Evolutionary conservation across 768 basidiomycete genomes (phyloP).

Genomic region (Tricholoma flavovirens): DNA sequence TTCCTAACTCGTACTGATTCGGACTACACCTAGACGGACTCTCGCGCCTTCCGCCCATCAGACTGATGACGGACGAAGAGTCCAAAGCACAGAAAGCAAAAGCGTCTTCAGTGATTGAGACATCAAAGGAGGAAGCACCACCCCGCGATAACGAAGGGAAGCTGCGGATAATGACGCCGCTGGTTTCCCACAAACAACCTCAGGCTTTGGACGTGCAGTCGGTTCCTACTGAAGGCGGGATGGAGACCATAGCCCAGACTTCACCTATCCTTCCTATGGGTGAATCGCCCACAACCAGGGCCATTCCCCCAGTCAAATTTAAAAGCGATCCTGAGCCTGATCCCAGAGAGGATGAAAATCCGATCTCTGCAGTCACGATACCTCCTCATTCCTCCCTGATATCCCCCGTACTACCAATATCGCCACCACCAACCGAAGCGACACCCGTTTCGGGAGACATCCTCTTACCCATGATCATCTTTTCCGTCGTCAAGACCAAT

Average conservation of each 20-base stretch:
- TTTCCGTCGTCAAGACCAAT: slow-evolving; percentile 89
- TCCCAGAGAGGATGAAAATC: neutral
- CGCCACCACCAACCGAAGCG: slow-evolving; percentile 20
- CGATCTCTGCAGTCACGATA: slow-evolving; percentile 6
- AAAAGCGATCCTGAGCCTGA: slow-evolving; percentile 2
- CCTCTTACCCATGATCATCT: slow-evolving; percentile 90
- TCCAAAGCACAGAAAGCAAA: slow-evolving; percentile 19
- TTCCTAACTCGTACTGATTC: neutral
- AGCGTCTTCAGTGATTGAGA: slow-evolving; percentile 13
- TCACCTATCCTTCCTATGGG: slow-evolving; percentile 11
- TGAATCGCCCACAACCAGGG: slow-evolving; percentile 11
- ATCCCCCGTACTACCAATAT: slow-evolving; percentile 16
- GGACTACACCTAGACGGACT: slow-evolving; percentile 54
- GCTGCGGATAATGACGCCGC: slow-evolving; percentile 14
- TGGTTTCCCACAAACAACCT: neutral
- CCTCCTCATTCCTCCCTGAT: slow-evolving; percentile 8
- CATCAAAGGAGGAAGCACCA: slow-evolving; percentile 10
- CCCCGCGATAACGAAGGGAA: slow-evolving; percentile 18
- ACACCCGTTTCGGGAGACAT: slow-evolving; percentile 80
- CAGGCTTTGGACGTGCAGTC: neutral
- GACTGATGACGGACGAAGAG: slow-evolving; percentile 61
- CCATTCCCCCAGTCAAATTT: no score
- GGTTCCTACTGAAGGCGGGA: slow-evolving; percentile 2
- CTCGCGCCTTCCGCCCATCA: slow-evolving; percentile 65
- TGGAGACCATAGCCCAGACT: slow-evolving; percentile 6